Evolutionary conservation across 371 early-diverging fungal genomes (phyloP).

Genomic region (Sporodiniella umbellata): DNA sequence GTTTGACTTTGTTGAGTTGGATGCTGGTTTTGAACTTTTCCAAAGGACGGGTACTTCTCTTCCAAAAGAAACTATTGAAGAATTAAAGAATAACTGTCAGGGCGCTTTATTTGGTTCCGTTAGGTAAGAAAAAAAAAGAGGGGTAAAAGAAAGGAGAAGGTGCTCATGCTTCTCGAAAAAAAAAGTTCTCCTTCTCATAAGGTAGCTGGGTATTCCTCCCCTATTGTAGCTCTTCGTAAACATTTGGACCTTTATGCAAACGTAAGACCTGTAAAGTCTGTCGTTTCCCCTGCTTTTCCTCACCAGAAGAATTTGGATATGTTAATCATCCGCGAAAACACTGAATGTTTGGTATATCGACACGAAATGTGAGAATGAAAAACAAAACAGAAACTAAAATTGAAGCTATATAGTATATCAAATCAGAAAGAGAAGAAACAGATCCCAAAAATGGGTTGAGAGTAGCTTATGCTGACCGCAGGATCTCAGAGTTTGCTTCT

Average conservation of each 20-base stretch:
- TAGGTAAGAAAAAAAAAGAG: slow-evolving; percentile 48
- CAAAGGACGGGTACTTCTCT: slow-evolving; percentile 88
- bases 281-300: slow-evolving; percentile 55
- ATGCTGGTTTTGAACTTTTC: slow-evolving; percentile 94
- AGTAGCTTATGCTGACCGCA: slow-evolving; percentile 84
- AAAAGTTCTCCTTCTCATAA: slow-evolving; percentile 96
- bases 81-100: slow-evolving; percentile 75
- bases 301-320: slow-evolving; percentile 81
- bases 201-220: slow-evolving; percentile 94
- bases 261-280: slow-evolving; percentile 84
- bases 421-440: slow-evolving; percentile 71
- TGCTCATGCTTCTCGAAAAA: background rate
- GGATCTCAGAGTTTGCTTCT: slow-evolving; percentile 86
- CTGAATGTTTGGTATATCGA: slow-evolving; percentile 85
- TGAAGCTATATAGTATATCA: slow-evolving; percentile 65
- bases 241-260: slow-evolving; percentile 93
- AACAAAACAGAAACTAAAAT: background rate
- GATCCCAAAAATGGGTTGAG: slow-evolving; percentile 62
- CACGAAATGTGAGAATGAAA: background rate
- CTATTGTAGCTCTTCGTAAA: slow-evolving; percentile 92
- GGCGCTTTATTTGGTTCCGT: slow-evolving; percentile 97
- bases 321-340: slow-evolving; percentile 95
- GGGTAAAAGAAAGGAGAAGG: background rate
- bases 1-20: slow-evolving; percentile 78
- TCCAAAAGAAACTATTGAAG: slow-evolving; percentile 80